Base-by-base conservation (phyloP, 441 rosid species). In the Aleurites moluccanus region DNA sequence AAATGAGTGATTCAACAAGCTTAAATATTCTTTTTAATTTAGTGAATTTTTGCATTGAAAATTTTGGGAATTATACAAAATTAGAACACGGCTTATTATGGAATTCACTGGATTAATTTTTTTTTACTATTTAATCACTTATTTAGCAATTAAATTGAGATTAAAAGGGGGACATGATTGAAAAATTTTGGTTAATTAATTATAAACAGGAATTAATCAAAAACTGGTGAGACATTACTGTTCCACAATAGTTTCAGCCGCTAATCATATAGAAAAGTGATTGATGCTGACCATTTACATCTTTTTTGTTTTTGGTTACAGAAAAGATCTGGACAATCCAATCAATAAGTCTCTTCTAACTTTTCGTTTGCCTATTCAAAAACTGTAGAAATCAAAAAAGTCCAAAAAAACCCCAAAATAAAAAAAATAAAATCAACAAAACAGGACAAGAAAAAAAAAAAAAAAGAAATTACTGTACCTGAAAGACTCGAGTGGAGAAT, bases 401-500 rank as follows among this genome's bases (percentile, higher is more conserved):
- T 15, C 49, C 50, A 63, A 64, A 30, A 67, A 21, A 56, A n/a
- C n/a, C n/a, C n/a, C n/a, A n/a, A n/a, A n/a, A 2, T 1, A 23
- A 8, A 21, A 23, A 56, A 21, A 25, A n/a, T 0, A 23, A 25
- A 28, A 23, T 30, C 47, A 38, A 67, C 33, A 35, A 14, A 62
- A 67, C 13, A 40, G 30, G 69, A 64, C 28, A 23, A 50, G 21
- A 11, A 38, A 14, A 57, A 11, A 38, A 49, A 49, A 25, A 4
- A 56, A 5, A 28, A 30, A 3, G 33, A 56, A n/a, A 70, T n/a
- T n/a, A 71, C 28, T 13, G 35, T 84, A 89, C 93, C 92, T 90
- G 95, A 90, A 88, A 73, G 89, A 83, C 44, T 73, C 68, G 7
- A 87, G 81, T 57, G 75, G 63, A 2, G 84, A 65, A 52, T 81